phyloP scores from a whole-genome alignment of 192 early-diverging fungal genomes.

The Entomortierella chlamydospora region DNA sequence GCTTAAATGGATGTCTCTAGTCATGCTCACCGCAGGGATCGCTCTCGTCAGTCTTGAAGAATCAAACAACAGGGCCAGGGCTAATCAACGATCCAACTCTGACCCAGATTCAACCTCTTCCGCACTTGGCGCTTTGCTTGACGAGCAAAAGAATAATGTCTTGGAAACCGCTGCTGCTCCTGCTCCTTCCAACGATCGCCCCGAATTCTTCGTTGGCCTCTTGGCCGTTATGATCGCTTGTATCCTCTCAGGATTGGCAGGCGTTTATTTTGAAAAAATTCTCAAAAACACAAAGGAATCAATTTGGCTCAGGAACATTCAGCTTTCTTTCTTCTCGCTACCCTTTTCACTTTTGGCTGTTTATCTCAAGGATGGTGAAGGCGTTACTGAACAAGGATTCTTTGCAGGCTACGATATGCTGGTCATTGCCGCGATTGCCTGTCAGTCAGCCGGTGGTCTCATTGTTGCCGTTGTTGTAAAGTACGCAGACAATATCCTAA shows the following conservation, averaged over 20 bases:
- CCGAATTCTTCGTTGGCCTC: conserved; percentile 77
- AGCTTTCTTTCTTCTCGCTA: conserved; percentile 88
- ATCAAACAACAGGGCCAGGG: conserved; percentile 44
- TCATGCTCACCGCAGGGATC: conserved; percentile 87
- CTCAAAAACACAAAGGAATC: conserved; percentile 85
- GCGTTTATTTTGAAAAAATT: conserved; percentile 99
- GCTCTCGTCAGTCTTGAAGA: conserved; percentile 85
- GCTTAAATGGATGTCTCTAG: conserved; percentile 88
- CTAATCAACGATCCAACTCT: background rate
- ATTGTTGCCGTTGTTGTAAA: conserved; percentile 97
- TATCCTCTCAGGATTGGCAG: conserved; percentile 92
- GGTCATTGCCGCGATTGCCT: conserved; percentile 84
- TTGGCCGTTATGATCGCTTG: conserved; percentile 85
- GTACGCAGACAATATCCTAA: conserved; percentile 98
- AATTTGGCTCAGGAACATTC: conserved; percentile 94
- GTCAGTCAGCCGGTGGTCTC: conserved; percentile 93
- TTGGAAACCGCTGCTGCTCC: conserved; percentile 8
- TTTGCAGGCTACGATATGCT: conserved; percentile 90
- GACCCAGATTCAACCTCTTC: conserved; percentile 18
- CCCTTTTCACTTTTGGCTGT: conserved; percentile 87
- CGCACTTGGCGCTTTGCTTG: conserved; percentile 18
- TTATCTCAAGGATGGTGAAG: conserved; percentile 78
- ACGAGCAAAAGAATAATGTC: conserved; percentile 17
- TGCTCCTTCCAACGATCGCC: conserved; percentile 32
- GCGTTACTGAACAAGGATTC: conserved; percentile 83